Base-by-base conservation (phyloP, 345 rosid species). In the Aurinia saxatilis region DNA sequence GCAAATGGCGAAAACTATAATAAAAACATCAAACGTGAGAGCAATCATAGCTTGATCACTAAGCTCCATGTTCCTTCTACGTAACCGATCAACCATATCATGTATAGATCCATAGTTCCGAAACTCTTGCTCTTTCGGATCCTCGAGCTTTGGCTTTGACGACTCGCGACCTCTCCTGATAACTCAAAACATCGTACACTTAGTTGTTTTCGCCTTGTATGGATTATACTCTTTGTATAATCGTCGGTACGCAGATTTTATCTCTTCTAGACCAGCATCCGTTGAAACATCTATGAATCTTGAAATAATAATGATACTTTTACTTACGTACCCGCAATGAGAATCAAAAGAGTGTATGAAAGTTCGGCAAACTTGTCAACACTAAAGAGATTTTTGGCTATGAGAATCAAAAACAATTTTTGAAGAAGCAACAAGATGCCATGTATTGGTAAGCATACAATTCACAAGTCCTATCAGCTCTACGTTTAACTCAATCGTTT, bases 211-310 rank as follows among this genome's bases (percentile, higher is more conserved):
- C n/a, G n/a, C n/a, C n/a, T n/a, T 88, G 81, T 88, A 96, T 11
- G 98, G 98, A 57, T 91, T 96, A 73, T 91, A 88, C 75, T 88
- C 98, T 63, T 91, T 91, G 2, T 96, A 86, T 48, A 91, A 61
- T 68, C 85, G 74, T 30, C 98, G 60, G 83, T 88, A 91, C 1
- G 95, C 98, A 2, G 92, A 76, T 68, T 88, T 91, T 39, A 91
- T 86, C 64, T 91, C 96, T 63, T 91, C 98, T 45, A 91, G 25
- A 65, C 88, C 96, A 15, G 96, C 88, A 47, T 63, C 79, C 3
- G 80, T 78, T 14, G 88, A 23, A 19, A 91, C 77, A 47, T 96
- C 95, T 38, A 91, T 65, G 81, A 91, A 91, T 77, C 98, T 91
- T 88, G 70, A 10, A 50, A 16, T 31, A 45, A 18, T n/a, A 6